Conservation (phyloP, 345 rosid species). For the Rhizophora mangle region DNA sequence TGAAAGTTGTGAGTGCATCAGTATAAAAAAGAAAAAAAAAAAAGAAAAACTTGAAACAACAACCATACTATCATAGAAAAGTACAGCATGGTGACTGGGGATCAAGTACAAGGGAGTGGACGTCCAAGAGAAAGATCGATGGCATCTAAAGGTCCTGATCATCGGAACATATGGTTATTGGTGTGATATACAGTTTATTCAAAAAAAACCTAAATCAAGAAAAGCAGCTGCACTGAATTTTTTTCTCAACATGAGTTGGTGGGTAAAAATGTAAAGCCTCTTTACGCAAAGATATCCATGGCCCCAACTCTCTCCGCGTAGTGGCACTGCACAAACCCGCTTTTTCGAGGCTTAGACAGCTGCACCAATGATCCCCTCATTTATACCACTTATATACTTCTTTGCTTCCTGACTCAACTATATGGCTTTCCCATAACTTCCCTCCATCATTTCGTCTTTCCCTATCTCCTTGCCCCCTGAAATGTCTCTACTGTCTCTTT, state of each 20-base stretch:
- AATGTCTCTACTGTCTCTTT: constrained; percentile 38
- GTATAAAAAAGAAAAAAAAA: too few relatives aligned
- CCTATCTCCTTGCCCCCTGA: background rate
- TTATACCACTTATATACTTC: constrained; percentile 44
- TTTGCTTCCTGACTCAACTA: constrained; percentile 26
- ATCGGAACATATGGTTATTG: constrained; percentile 19
- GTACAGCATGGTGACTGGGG: too few relatives aligned
- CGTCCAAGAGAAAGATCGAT: constrained; percentile 14
- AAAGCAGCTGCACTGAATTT: constrained; percentile 24
- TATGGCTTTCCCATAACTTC: constrained; percentile 5
- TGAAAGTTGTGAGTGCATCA: too few relatives aligned
- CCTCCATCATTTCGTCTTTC: constrained; percentile 3
- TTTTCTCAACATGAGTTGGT: constrained; percentile 40
- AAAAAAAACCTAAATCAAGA: constrained; percentile 18
- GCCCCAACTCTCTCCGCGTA: constrained; percentile 23
- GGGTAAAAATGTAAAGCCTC: constrained; percentile 67
- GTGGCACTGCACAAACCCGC: constrained; percentile 27
- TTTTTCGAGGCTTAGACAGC: constrained; percentile 33
- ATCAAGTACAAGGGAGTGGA: too few relatives aligned
- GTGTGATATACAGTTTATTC: constrained; percentile 26
- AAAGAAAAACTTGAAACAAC: too few relatives aligned
- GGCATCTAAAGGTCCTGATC: constrained; percentile 23
- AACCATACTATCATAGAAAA: too few relatives aligned
- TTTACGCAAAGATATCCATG: constrained; percentile 58
- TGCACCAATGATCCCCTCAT: constrained; percentile 34